Conservation (phyloP, 2,329 filamentous ascomycete genomes). For the Pseudogymnoascus sp. region DNA sequence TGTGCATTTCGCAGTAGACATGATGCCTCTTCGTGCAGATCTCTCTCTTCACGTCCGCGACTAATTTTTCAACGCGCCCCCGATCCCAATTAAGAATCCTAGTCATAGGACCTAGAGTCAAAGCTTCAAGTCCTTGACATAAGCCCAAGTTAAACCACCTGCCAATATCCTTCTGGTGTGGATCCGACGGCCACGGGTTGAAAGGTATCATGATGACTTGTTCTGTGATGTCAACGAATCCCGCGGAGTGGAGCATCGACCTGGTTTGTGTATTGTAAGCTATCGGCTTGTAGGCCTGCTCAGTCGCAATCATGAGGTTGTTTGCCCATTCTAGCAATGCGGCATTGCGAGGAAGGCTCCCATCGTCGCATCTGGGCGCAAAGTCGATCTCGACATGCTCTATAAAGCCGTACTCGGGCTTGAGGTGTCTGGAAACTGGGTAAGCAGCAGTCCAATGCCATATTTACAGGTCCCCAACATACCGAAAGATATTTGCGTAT, state of each 20-base stretch:
- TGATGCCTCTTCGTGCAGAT: constrained; percentile 59
- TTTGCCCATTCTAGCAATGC: constrained; percentile 60
- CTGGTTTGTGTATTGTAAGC: constrained; percentile 53
- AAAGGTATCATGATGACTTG: constrained; percentile 60
- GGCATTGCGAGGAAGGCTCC: constrained; percentile 48
- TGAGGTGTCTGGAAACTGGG: constrained; percentile 53
- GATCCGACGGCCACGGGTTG: constrained; percentile 62
- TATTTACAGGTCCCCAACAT: constrained; percentile 28
- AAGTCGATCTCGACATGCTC: constrained; percentile 90
- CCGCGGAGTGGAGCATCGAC: constrained; percentile 54
- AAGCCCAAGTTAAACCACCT: constrained; percentile 78
- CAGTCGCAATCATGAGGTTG: constrained; percentile 59
- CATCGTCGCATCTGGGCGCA: constrained; percentile 61
- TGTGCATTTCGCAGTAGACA: constrained; percentile 62
- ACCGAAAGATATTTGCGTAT: constrained; percentile 63
- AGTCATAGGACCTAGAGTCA: constrained; percentile 66
- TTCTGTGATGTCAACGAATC: constrained; percentile 73
- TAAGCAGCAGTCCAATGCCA: constrained; percentile 2
- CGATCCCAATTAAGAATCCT: constrained; percentile 51
- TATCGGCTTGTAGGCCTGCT: constrained; percentile 54
- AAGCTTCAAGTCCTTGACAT: constrained; percentile 60
- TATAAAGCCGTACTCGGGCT: constrained; percentile 64
- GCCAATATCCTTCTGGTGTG: constrained; percentile 58
- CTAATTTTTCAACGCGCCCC: constrained; percentile 54
- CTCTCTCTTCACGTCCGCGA: constrained; percentile 55